Base-by-base conservation (phyloP, 2,329 filamentous ascomycete species). In the Aspergillus oerlinghausenensis region DNA sequence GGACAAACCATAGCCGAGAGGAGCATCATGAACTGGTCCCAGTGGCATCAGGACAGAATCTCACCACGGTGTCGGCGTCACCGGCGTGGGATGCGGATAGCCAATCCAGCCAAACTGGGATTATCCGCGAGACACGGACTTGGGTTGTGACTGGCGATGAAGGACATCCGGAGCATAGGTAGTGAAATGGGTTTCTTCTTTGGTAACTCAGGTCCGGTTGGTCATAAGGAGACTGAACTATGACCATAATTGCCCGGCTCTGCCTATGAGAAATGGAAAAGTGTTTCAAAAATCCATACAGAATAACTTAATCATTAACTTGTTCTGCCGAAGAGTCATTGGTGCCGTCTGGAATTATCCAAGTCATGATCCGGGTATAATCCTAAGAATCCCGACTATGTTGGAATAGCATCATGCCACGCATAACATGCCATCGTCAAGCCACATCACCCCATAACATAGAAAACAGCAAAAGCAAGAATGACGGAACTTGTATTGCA, bases 31-130 rank as follows among this genome's bases (percentile, higher is more conserved):
- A 56, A 19, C 51, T 54, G 11, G 49, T 51, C n/a, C 55, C 38
- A 7, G 55, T 55, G 19, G 28, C 42, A 7, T 50, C 50, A 3
- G 51, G 58, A 8, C 48, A 51, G 10, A 55, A 55, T 51, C 38
- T 57, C 19, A 56, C 60, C 4, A 62, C 59, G 11, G 32, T 60
- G 3, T 57, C 58, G 4, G 56, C 55, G 9, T 52, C 45, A 3
- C 50, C 52, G n/a, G 52, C 47, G 17, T 61, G 57, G 55, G 61
- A 64, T 49, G 60, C 54, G 5, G 51, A 57, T 38, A 63, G 61
- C 32, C 61, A 63, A 50, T 63, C 59, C 23, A 64, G 62, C 17
- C 60, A 61, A 42, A 49, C 56, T 7, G 57, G 55, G 2, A 64
- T 64, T 29, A 64, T 64, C 45, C 60, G 60, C 0, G 60, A 58